phyloP scores from a whole-genome alignment of 192 early-diverging fungal species.

The Funneliformis geosporum region DNA sequence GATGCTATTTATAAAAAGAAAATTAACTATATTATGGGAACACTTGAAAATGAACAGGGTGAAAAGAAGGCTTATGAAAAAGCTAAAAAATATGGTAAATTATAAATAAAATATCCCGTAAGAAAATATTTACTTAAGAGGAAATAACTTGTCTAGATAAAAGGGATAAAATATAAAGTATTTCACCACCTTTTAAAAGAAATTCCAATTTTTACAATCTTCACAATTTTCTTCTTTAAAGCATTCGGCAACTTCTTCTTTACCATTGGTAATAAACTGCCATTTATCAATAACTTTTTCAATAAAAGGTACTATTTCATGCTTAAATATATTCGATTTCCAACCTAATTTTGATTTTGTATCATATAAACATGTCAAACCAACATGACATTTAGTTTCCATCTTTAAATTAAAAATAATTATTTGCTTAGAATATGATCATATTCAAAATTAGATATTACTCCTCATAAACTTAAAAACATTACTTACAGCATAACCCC shows the following conservation, averaged over 20 bases:
- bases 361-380: constrained; percentile 68
- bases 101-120: constrained; percentile 16
- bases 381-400: constrained; percentile 86
- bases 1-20: constrained; percentile 83
- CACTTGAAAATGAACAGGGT: constrained; percentile 80
- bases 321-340: constrained; percentile 72
- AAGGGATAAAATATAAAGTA: too few species aligned
- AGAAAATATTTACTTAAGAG: too few species aligned
- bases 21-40: constrained; percentile 88
- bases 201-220: constrained; percentile 82
- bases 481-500: constrained; percentile 37
- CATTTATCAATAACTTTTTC: constrained; percentile 55
- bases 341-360: constrained; percentile 62
- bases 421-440: constrained; percentile 67
- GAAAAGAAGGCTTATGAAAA: constrained; percentile 72
- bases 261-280: constrained; percentile 23
- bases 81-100: constrained; percentile 55
- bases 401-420: constrained; percentile 59
- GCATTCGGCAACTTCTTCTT: constrained; percentile 40
- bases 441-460: background rate
- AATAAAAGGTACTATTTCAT: constrained; percentile 80
- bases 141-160: too few species aligned
- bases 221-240: constrained; percentile 56
- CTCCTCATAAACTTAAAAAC: background rate
- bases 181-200: constrained; percentile 36